Conservation (phyloP, 306 rosid species). For the Malus domestica region DNA sequence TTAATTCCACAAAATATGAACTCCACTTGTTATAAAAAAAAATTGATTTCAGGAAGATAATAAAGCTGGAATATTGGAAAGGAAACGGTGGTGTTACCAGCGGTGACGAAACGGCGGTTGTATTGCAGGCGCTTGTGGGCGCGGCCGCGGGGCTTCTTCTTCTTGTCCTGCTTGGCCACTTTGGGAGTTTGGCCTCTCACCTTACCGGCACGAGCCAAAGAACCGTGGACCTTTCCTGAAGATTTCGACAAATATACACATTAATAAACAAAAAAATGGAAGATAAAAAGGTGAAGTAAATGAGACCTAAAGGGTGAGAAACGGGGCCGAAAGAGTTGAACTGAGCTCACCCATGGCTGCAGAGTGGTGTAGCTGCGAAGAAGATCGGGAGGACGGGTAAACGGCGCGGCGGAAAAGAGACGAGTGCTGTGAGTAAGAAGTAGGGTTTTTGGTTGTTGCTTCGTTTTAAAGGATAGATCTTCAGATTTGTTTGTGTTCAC, state of each 20-base stretch:
- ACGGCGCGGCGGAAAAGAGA: background rate
- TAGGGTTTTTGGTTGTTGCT: background rate
- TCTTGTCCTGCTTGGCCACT: constrained; percentile 52
- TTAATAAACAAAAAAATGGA: background rate
- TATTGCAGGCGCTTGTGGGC: constrained; percentile 53
- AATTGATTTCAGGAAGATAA: background rate
- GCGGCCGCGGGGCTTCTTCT: constrained; percentile 53
- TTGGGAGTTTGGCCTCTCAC: constrained; percentile 54
- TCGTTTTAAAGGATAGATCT: background rate
- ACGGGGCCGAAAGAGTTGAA: background rate
- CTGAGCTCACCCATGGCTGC: constrained; percentile 3
- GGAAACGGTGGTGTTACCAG: constrained; percentile 20
- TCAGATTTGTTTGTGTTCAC: background rate
- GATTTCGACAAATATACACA: background rate
- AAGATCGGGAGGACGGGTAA: background rate
- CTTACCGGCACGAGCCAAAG: constrained; percentile 53
- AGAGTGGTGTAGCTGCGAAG: background rate
- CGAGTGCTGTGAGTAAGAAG: background rate
- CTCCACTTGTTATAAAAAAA: background rate
- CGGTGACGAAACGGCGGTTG: constrained; percentile 54
- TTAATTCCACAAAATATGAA: background rate
- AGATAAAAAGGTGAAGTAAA: too few relatives aligned
- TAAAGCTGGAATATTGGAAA: background rate
- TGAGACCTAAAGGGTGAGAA: background rate
- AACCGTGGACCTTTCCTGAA: constrained; percentile 48